A percentile compares a stretch with the other conserved stretches of the same genome.
These are phyloP conservation scores for Yarrowia sp. DNA, from an alignment of 805 yeast species.

Conservation along the genomic window DNA sequence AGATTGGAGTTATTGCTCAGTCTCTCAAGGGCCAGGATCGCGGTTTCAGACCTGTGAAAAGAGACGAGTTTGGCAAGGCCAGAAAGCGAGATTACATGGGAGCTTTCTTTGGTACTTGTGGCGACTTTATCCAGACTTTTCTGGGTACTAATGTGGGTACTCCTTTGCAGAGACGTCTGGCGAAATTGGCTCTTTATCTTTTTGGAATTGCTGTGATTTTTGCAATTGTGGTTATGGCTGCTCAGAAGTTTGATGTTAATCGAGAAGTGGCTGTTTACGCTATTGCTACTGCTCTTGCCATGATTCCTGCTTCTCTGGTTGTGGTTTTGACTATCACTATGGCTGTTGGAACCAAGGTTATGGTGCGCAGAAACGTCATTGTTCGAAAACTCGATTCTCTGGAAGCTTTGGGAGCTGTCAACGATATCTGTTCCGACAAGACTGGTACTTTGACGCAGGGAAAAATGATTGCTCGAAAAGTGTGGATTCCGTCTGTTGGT, in stretches of 20 bases:
- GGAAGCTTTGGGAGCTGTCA: conserved; percentile 75
- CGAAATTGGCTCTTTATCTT: conserved; percentile 70
- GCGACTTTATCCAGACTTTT: conserved; percentile 60
- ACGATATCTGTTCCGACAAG: conserved; percentile 77
- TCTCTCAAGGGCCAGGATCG: conserved; percentile 48
- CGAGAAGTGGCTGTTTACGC: conserved; percentile 84
- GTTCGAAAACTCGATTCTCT: conserved; percentile 73
- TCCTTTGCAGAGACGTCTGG: conserved; percentile 70
- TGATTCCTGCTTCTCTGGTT: conserved; percentile 77
- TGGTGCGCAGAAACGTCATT: conserved; percentile 67
- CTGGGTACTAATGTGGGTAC: conserved; percentile 78
- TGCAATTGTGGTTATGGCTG: conserved; percentile 83
- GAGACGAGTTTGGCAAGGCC: conserved; percentile 46
- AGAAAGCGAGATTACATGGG: conserved; percentile 30
- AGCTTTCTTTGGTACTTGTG: conserved; percentile 49
- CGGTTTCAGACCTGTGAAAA: conserved; percentile 43
- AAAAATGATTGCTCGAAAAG: conserved; percentile 67
- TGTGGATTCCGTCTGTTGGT: conserved; percentile 66
- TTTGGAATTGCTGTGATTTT: conserved; percentile 77
- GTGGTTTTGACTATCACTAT: conserved; percentile 81
- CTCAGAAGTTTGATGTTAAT: conserved; percentile 71
- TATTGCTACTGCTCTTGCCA: conserved; percentile 75
- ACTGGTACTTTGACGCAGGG: conserved; percentile 82
- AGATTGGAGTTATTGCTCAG: conserved; percentile 70
- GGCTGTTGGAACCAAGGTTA: conserved; percentile 75